Percentiles rank a stretch among this genome's conserved stretches.
Conservation (phyloP, 441 rosid genomes). For the Adansonia madagascariensis region DNA sequence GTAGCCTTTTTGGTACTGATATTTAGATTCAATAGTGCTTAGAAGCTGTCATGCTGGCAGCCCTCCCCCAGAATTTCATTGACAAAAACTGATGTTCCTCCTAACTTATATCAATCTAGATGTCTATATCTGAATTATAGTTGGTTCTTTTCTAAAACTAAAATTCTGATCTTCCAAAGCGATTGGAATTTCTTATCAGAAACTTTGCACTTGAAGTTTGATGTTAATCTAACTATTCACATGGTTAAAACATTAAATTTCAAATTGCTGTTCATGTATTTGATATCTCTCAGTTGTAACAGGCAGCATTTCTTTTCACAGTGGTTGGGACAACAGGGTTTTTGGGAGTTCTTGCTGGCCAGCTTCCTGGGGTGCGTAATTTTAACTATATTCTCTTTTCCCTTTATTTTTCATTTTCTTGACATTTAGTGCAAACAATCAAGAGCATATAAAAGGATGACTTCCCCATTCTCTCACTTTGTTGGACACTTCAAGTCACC, state of each 20-base stretch:
- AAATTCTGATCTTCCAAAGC: background rate
- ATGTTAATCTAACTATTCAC: background rate
- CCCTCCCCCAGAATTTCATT: no score
- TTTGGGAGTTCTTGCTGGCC: constrained; percentile 76
- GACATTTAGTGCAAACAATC: background rate
- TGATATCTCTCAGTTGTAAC: constrained; percentile 53
- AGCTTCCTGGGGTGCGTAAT: constrained; percentile 81
- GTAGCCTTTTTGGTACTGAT: background rate
- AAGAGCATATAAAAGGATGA: background rate
- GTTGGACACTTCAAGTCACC: background rate
- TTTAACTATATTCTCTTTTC: background rate
- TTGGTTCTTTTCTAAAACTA: background rate
- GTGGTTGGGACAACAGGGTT: constrained; percentile 85
- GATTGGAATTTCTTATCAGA: background rate
- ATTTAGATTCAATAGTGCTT: background rate
- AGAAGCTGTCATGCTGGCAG: no score
- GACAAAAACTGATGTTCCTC: no score
- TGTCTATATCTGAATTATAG: no score
- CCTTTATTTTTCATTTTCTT: background rate
- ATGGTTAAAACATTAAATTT: background rate
- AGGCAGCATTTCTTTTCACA: constrained; percentile 91
- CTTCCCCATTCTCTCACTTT: background rate
- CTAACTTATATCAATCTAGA: no score
- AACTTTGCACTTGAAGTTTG: background rate
- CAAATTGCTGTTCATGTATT: constrained; percentile 29